Percentiles rank a stretch among this genome's conserved stretches.
Evolutionary conservation across 352 stramenopile species (phyloP).

Genomic region (Phytophthora fragariaefolia): DNA sequence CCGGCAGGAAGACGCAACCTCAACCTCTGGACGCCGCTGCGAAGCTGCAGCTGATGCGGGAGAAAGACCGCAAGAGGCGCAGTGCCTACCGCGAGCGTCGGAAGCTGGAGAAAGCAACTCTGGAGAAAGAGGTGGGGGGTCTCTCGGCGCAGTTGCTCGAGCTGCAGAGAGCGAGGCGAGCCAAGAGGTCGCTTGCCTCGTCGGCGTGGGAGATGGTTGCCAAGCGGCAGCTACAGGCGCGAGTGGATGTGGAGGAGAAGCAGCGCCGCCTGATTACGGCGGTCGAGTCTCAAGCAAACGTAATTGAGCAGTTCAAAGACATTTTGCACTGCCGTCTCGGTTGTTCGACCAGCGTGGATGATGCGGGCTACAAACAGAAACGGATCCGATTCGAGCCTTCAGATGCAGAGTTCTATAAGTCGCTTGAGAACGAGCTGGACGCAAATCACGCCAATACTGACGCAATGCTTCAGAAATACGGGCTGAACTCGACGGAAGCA

Average conservation of each 20-base stretch:
- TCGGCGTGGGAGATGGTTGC: slow-evolving; percentile 12
- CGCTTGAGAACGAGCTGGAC: neutral
- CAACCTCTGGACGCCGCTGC: neutral
- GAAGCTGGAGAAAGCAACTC: neutral
- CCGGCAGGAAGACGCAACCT: too few relatives aligned
- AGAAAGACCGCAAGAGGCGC: slow-evolving; percentile 17
- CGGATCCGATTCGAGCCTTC: neutral
- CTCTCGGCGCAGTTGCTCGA: neutral
- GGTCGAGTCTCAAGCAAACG: neutral
- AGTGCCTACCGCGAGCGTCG: slow-evolving; percentile 7
- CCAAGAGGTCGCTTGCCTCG: neutral
- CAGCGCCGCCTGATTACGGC: slow-evolving; percentile 1
- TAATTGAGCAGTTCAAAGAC: slow-evolving; percentile 5
- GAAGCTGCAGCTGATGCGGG: slow-evolving; percentile 3
- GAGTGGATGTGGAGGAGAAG: slow-evolving; percentile 6
- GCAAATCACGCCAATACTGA: neutral
- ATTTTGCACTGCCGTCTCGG: too few relatives aligned
- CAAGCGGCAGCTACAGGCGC: slow-evolving; percentile 8
- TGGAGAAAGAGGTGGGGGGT: slow-evolving; percentile 6
- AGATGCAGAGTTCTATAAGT: neutral
- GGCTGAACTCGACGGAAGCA: neutral
- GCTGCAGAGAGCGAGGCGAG: neutral
- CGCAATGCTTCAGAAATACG: neutral
- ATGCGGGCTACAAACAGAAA: neutral
- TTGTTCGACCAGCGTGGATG: too few relatives aligned